Conservation (phyloP, 164 flowering plant species). For the Pachysandra terminalis region DNA sequence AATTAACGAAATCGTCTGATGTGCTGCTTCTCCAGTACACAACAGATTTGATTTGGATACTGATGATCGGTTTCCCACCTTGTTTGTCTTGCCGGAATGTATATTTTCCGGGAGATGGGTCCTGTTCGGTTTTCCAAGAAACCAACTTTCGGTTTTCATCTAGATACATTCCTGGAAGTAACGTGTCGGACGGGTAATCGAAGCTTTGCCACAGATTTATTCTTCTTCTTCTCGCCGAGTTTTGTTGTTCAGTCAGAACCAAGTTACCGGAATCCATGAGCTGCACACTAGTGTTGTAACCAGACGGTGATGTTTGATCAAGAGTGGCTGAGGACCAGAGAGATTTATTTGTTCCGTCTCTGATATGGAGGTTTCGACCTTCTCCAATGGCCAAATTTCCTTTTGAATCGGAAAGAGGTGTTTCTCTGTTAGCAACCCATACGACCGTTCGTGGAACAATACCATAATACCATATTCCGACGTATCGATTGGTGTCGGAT, state of each 20-base stretch:
- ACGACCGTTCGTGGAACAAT: slow-evolving; percentile 21
- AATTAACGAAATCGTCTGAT: neutral
- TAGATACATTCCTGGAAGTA: slow-evolving; percentile 40
- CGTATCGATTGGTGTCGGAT: slow-evolving; percentile 8
- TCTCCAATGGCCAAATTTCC: slow-evolving; percentile 3
- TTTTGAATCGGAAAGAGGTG: slow-evolving; percentile 4
- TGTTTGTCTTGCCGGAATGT: slow-evolving; percentile 12
- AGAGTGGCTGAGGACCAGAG: slow-evolving; percentile 9
- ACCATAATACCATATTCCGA: neutral
- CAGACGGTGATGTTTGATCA: neutral
- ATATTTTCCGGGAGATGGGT: slow-evolving; percentile 25
- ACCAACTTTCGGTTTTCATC: slow-evolving; percentile 7
- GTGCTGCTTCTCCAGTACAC: slow-evolving; percentile 23
- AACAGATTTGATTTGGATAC: slow-evolving; percentile 1
- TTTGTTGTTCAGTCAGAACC: too few relatives aligned
- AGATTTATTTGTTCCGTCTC: neutral
- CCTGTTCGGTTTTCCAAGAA: slow-evolving; percentile 26
- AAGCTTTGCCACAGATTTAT: too few relatives aligned
- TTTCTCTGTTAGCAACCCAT: slow-evolving; percentile 44
- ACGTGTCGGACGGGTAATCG: slow-evolving; percentile 30
- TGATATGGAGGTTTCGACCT: slow-evolving; percentile 18
- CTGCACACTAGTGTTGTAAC: neutral
- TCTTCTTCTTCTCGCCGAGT: too few relatives aligned
- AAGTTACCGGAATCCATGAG: neutral
- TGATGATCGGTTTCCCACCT: neutral